These are phyloP conservation scores for Geum urbanum DNA, from an alignment of 306 rosid species.

Conservation along the genomic window DNA sequence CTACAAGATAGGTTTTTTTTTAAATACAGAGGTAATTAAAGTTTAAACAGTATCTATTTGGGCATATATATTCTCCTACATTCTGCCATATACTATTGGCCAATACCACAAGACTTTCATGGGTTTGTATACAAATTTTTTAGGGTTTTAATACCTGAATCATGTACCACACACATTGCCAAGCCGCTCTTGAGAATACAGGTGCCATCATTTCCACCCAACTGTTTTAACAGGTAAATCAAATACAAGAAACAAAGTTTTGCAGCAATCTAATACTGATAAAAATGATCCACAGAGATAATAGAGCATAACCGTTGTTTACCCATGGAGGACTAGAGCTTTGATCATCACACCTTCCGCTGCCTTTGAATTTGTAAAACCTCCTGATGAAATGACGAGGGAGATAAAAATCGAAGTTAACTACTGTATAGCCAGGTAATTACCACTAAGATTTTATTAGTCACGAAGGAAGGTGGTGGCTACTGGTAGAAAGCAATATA, in stretches of 20 bases:
- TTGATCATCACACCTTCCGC: conserved; percentile 59
- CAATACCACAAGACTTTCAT: background rate
- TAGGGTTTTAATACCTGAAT: conserved; percentile 59
- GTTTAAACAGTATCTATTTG: background rate
- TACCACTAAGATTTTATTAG: background rate
- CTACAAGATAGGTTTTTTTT: background rate
- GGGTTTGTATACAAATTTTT: background rate
- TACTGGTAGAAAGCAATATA: background rate
- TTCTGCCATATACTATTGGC: background rate
- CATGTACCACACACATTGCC: conserved; percentile 91
- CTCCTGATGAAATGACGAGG: conserved; percentile 44
- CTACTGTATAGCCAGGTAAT: background rate
- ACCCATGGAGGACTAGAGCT: conserved; percentile 95
- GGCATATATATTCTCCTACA: background rate
- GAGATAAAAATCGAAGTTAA: background rate
- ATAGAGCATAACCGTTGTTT: conserved; percentile 7
- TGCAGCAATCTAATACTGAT: conserved; percentile 14
- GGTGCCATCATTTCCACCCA: conserved; percentile 99
- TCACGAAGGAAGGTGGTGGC: background rate
- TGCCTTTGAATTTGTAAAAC: conserved; percentile 67
- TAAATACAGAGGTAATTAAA: background rate
- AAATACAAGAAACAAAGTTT: conserved; percentile 14
- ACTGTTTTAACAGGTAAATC: conserved; percentile 39
- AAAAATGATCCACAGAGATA: conserved; percentile 3
- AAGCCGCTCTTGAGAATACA: conserved; percentile 70